A percentile compares a stretch with the other conserved stretches of the same genome.
Evolutionary conservation across 495 filamentous ascomycete genomes (phyloP).

Genomic region (Rhizodiscina lignyota): DNA sequence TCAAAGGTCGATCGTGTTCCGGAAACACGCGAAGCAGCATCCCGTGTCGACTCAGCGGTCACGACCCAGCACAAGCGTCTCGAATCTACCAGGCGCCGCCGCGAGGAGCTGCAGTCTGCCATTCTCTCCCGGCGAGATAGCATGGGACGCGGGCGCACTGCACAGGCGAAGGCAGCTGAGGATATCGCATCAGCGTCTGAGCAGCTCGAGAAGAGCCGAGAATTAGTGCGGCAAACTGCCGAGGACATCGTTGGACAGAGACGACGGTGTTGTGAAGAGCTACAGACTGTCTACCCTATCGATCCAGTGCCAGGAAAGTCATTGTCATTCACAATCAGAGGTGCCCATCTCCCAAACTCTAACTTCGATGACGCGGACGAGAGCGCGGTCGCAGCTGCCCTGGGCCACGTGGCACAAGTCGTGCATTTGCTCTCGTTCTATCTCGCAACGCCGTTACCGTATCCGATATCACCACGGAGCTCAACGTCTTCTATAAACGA

Average conservation of each 20-base stretch:
- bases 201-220: no score
- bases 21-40: slow-evolving; percentile 44
- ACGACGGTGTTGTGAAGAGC: slow-evolving; percentile 70
- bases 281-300: slow-evolving; percentile 65
- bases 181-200: slow-evolving; percentile 52
- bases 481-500: slow-evolving; percentile 69
- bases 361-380: slow-evolving; percentile 44
- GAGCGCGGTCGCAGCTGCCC: slow-evolving; percentile 57
- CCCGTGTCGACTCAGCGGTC: slow-evolving; percentile 38
- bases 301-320: slow-evolving; percentile 42
- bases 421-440: slow-evolving; percentile 69
- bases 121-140: slow-evolving; percentile 43
- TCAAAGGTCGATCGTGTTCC: slow-evolving; percentile 33
- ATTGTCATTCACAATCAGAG: slow-evolving; percentile 63
- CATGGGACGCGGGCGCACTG: no score
- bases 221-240: slow-evolving; percentile 35
- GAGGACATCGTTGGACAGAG: slow-evolving; percentile 53
- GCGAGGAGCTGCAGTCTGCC: slow-evolving; percentile 47
- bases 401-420: slow-evolving; percentile 68
- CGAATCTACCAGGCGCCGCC: slow-evolving; percentile 36
- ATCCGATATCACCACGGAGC: slow-evolving; percentile 53
- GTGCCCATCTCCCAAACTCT: slow-evolving; percentile 61
- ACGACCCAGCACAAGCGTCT: slow-evolving; percentile 45
- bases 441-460: slow-evolving; percentile 60
- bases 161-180: no score